Evolutionary conservation across 306 rosid genomes (phyloP).

Genomic region (Sechiopsis laciniata): DNA sequence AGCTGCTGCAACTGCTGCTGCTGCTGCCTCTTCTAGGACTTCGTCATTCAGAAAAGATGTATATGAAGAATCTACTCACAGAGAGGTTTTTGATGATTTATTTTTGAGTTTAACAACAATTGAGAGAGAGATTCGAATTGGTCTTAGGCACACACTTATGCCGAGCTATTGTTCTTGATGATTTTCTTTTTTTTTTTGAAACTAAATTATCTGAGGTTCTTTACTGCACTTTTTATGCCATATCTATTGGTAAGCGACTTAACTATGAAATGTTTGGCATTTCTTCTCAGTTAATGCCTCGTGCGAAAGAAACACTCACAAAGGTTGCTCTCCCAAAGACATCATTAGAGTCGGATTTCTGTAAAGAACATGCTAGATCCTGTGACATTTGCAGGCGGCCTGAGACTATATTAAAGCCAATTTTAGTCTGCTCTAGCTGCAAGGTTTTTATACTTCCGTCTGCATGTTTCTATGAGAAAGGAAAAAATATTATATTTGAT

Average conservation of each 20-base stretch:
- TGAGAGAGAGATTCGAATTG: too few species aligned
- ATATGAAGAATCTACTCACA: conserved; percentile 57
- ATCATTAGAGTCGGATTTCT: conserved; percentile 56
- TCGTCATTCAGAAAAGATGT: conserved; percentile 82
- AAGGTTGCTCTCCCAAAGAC: conserved; percentile 60
- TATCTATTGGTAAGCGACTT: background rate
- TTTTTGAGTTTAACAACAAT: too few species aligned
- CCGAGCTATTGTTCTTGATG: too few species aligned
- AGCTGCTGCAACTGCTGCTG: conserved; percentile 99
- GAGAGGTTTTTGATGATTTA: conserved; percentile 45
- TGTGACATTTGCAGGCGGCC: conserved; percentile 88
- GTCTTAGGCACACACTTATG: too few species aligned
- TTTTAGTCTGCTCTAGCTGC: conserved; percentile 82
- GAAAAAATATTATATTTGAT: conserved; percentile 13
- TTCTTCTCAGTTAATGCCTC: conserved; percentile 65
- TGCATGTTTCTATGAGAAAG: conserved; percentile 11
- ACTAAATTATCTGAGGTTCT: background rate
- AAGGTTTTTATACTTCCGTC: conserved; percentile 47
- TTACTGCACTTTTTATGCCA: background rate
- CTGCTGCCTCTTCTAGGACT: conserved; percentile 85
- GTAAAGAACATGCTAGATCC: conserved; percentile 73
- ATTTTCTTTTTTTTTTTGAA: too few species aligned
- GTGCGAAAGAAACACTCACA: conserved; percentile 77
- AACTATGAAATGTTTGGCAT: conserved; percentile 46
- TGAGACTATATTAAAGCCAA: conserved; percentile 70